Conservation (phyloP, 169 alveolate genomes). For the Plasmodium ovale region DNA sequence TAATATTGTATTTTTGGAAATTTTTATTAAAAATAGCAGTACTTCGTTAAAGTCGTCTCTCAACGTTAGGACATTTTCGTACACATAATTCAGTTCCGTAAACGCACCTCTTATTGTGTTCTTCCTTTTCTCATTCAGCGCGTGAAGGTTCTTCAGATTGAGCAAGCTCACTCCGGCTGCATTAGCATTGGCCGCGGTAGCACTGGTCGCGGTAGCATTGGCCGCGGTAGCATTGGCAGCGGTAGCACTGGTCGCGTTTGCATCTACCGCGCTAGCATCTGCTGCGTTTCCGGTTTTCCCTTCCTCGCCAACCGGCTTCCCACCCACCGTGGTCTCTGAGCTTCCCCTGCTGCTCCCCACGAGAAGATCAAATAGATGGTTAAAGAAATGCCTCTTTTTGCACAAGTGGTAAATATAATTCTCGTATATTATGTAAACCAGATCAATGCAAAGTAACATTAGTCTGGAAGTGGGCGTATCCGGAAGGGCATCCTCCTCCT, state of each 20-base stretch:
- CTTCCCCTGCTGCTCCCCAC: neutral
- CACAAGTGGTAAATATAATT: constrained; percentile 72
- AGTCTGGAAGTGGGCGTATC: constrained; percentile 70
- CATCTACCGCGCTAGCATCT: neutral
- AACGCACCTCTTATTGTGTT: constrained; percentile 36
- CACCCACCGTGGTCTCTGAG: neutral
- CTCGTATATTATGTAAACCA: constrained; percentile 64
- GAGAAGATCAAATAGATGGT: constrained; percentile 24
- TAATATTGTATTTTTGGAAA: constrained; percentile 63
- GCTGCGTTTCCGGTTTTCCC: neutral
- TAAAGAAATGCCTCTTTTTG: constrained; percentile 60
- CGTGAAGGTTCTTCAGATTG: constrained; percentile 43
- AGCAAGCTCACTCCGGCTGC: constrained; percentile 10
- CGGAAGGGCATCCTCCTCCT: constrained; percentile 21
- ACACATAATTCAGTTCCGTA: constrained; percentile 67
- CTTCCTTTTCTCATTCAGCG: constrained; percentile 31
- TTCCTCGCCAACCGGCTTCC: neutral
- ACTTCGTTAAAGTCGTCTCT: constrained; percentile 57
- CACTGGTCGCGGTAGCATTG: constrained; percentile 5
- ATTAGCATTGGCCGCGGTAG: neutral
- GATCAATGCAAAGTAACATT: constrained; percentile 65
- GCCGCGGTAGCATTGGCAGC: neutral
- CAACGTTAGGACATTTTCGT: constrained; percentile 32
- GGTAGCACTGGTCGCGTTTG: constrained; percentile 13
- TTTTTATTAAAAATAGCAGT: constrained; percentile 27